Evolutionary conservation across 345 rosid species (phyloP).

Genomic region (Linum usitatissimum): DNA sequence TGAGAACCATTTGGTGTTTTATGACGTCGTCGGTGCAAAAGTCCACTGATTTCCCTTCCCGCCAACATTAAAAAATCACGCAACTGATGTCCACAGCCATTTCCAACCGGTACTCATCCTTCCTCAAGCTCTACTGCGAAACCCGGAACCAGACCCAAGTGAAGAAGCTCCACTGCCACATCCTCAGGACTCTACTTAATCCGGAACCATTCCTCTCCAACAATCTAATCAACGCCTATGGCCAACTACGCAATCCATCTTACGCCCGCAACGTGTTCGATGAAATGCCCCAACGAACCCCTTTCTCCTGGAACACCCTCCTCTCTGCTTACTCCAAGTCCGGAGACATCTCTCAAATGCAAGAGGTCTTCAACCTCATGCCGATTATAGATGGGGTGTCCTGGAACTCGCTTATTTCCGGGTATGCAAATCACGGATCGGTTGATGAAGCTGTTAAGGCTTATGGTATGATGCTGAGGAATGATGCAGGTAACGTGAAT

Average conservation of each 20-base stretch:
- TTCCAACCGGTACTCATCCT: slow-evolving; percentile 36
- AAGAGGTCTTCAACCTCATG: slow-evolving; percentile 39
- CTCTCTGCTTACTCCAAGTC: slow-evolving; percentile 67
- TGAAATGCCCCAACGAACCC: slow-evolving; percentile 42
- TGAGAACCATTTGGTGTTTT: too few species aligned
- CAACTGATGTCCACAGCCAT: slow-evolving; percentile 9
- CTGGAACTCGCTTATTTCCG: slow-evolving; percentile 76
- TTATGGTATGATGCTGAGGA: slow-evolving; percentile 57
- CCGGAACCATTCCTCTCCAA: slow-evolving; percentile 52
- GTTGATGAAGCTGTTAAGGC: slow-evolving; percentile 41
- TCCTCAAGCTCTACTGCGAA: slow-evolving; percentile 46
- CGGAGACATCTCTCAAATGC: slow-evolving; percentile 45
- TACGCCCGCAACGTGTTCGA: slow-evolving; percentile 71
- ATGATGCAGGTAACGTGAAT: slow-evolving; percentile 36
- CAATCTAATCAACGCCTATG: slow-evolving; percentile 36
- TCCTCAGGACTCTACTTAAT: slow-evolving; percentile 31
- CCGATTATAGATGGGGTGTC: slow-evolving; percentile 59
- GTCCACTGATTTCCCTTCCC: neutral
- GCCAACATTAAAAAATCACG: neutral
- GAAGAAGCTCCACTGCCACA: slow-evolving; percentile 51
- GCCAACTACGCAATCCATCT: slow-evolving; percentile 26
- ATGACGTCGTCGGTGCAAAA: too few species aligned
- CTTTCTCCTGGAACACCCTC: slow-evolving; percentile 73
- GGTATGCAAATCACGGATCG: slow-evolving; percentile 41
- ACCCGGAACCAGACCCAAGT: slow-evolving; percentile 28